Percentiles rank a stretch among this genome's conserved stretches.
Evolutionary conservation across 805 yeast species (phyloP).

Genomic region (Wickerhamomyces bisporus): DNA sequence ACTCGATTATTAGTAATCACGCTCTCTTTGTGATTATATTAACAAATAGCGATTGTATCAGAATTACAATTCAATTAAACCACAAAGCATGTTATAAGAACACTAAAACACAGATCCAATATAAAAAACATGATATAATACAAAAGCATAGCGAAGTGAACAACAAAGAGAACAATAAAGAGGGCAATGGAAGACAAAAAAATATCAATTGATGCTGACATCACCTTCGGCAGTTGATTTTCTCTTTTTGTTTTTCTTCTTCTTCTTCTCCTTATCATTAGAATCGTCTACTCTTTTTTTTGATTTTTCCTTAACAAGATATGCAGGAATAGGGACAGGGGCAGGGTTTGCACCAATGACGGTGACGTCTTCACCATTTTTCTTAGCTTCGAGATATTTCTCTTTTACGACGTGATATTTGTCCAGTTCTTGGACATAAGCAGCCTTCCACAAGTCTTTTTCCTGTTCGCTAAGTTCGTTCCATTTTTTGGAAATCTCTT

Average conservation of each 20-base stretch:
- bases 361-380: conserved; percentile 29
- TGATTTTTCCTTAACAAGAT: conserved; percentile 27
- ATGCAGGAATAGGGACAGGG: conserved; percentile 35
- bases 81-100: too few relatives aligned
- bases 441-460: conserved; percentile 66
- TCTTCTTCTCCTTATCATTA: conserved; percentile 42
- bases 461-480: conserved; percentile 61
- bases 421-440: conserved; percentile 39
- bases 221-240: conserved; percentile 15
- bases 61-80: too few relatives aligned
- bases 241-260: conserved; percentile 50
- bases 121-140: too few relatives aligned
- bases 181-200: neutral
- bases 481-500: conserved; percentile 78
- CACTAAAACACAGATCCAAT: too few relatives aligned
- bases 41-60: too few relatives aligned
- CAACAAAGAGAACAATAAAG: neutral
- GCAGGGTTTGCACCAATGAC: conserved; percentile 30
- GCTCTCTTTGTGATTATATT: too few relatives aligned
- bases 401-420: conserved; percentile 41
- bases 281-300: conserved; percentile 29
- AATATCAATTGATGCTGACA: neutral
- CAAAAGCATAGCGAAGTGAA: too few relatives aligned
- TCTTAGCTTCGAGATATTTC: conserved; percentile 41
- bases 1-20: too few relatives aligned